Evolutionary conservation across 1,284 basidiomycete species (phyloP).

Genomic region (Puccinia coronata): DNA sequence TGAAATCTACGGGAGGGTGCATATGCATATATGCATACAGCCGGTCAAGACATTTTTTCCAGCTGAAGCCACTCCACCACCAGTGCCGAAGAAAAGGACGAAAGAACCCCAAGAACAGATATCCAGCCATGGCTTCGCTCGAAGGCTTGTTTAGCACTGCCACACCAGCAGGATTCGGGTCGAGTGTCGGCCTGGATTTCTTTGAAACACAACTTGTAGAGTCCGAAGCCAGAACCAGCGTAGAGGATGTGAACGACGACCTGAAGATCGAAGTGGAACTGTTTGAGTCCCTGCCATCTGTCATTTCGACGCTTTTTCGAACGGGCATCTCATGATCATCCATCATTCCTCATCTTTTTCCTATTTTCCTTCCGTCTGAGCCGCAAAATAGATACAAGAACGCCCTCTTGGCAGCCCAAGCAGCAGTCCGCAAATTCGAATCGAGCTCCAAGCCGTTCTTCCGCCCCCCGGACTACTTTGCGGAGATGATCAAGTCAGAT

Average conservation of each 20-base stretch:
- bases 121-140: neutral
- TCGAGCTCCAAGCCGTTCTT: slow-evolving; percentile 74
- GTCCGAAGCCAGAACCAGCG: slow-evolving; percentile 17
- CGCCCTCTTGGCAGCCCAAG: slow-evolving; percentile 76
- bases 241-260: slow-evolving; percentile 46
- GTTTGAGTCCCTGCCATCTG: slow-evolving; percentile 20
- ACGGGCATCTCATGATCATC: neutral
- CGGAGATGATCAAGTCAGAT: slow-evolving; percentile 98
- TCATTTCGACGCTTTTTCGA: slow-evolving; percentile 1
- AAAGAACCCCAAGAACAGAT: neutral
- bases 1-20: neutral
- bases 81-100: neutral
- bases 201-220: slow-evolving; percentile 46
- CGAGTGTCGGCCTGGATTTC: slow-evolving; percentile 34
- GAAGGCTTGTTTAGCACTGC: slow-evolving; percentile 5
- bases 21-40: slow-evolving; percentile 2
- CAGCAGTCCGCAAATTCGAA: slow-evolving; percentile 71
- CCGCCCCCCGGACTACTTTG: slow-evolving; percentile 93
- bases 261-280: slow-evolving; percentile 46
- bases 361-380: neutral
- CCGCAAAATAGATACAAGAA: slow-evolving; percentile 80
- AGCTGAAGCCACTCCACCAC: neutral
- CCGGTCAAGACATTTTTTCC: neutral
- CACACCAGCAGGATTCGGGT: slow-evolving; percentile 7
- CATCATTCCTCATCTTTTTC: neutral